These are phyloP conservation scores for Phragmites australis DNA, from an alignment of 176 grass and related monocot species.

Conservation along the genomic window DNA sequence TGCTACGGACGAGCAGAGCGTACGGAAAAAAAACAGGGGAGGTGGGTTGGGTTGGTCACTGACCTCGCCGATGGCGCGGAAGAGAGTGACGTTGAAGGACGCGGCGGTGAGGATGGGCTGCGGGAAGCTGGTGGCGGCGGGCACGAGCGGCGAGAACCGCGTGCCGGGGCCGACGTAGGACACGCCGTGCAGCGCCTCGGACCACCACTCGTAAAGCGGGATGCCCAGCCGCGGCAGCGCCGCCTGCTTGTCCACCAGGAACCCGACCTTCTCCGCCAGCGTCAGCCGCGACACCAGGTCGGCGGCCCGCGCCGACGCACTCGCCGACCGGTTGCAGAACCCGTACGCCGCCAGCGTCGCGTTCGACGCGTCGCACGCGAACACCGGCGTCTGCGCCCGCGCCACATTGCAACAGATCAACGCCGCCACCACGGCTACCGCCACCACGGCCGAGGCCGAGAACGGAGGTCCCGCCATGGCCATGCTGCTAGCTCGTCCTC, in stretches of 20 bases:
- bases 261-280: constrained; percentile 83
- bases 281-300: constrained; percentile 70
- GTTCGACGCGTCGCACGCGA: constrained; percentile 81
- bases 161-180: constrained; percentile 87
- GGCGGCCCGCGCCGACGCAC: constrained; percentile 41
- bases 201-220: constrained; percentile 97
- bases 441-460: not conserved
- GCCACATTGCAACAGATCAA: not conserved
- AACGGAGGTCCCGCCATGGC: constrained; percentile 14
- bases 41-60: not conserved
- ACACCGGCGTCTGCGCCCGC: constrained; percentile 58
- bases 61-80: constrained; percentile 80
- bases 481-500: constrained; percentile 11
- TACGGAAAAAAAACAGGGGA: not conserved
- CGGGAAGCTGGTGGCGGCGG: constrained; percentile 93
- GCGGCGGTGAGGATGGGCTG: constrained; percentile 88
- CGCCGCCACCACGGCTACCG: too few relatives aligned
- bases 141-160: constrained; percentile 62
- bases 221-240: constrained; percentile 78
- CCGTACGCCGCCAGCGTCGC: constrained; percentile 43
- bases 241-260: constrained; percentile 72
- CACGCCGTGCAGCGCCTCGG: constrained; percentile 93
- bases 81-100: constrained; percentile 84
- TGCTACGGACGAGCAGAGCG: not conserved
- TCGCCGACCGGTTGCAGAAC: constrained; percentile 66